Percentiles rank a stretch among this genome's conserved stretches.
These are phyloP conservation scores for Phalaenopsis hybrid DNA, from an alignment of 116 monocot genomes.

Conservation along the genomic window DNA sequence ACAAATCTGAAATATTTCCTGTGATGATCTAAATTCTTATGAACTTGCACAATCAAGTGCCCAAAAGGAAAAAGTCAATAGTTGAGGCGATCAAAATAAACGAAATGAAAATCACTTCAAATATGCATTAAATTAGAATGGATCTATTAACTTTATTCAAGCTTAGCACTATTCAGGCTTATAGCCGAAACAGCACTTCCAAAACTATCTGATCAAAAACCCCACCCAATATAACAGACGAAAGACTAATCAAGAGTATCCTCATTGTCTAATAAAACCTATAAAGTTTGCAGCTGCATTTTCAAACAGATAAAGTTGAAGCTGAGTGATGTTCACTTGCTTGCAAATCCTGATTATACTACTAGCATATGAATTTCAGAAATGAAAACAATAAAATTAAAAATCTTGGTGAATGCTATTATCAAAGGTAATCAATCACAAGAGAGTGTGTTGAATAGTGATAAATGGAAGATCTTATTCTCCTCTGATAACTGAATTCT, in stretches of 20 bases:
- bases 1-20: background rate
- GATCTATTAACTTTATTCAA: too few relatives aligned
- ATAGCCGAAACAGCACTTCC: too few relatives aligned
- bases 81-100: background rate
- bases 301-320: background rate
- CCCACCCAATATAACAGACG: too few relatives aligned
- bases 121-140: background rate
- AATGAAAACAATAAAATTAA: background rate
- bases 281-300: background rate
- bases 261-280: too few relatives aligned
- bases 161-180: too few relatives aligned
- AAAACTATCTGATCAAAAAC: too few relatives aligned
- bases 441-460: background rate
- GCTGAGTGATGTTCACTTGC: background rate
- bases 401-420: too few relatives aligned
- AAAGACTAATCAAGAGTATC: too few relatives aligned
- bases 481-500: background rate
- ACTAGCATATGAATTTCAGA: background rate
- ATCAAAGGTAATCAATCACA: background rate
- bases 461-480: background rate
- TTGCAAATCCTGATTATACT: background rate
- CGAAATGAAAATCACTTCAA: slow-evolving; percentile 3
- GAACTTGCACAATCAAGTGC: background rate
- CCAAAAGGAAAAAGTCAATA: background rate
- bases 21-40: background rate